Evolutionary conservation across 2,329 filamentous ascomycete genomes (phyloP).

Genomic region (Fusarium lateritium): DNA sequence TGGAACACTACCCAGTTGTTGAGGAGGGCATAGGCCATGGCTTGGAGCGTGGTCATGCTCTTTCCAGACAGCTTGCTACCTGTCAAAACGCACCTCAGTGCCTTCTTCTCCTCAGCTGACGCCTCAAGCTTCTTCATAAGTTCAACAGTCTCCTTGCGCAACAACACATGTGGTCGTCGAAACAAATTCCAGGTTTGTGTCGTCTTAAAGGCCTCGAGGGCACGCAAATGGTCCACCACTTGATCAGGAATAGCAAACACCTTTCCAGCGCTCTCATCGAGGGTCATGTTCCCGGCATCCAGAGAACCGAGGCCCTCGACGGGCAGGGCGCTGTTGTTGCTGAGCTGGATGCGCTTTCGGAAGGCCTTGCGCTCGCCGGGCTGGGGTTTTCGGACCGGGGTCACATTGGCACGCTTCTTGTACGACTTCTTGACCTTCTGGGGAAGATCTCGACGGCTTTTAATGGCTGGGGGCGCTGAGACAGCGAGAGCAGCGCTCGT

Average conservation of each 20-base stretch:
- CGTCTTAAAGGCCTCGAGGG: conserved; percentile 91
- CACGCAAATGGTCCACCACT: conserved; percentile 84
- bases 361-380: conserved; percentile 88
- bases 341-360: conserved; percentile 90
- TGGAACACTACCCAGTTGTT: conserved; percentile 92
- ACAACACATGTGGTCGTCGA: conserved; percentile 81
- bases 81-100: conserved; percentile 76
- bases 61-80: conserved; percentile 86
- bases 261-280: conserved; percentile 71
- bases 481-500: conserved; percentile 50
- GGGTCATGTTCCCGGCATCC: conserved; percentile 66
- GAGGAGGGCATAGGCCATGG: conserved; percentile 83
- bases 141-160: conserved; percentile 83
- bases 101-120: conserved; percentile 67
- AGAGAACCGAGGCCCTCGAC: conserved; percentile 78
- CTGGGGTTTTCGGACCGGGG: conserved; percentile 69
- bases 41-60: conserved; percentile 88
- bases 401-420: conserved; percentile 65
- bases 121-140: conserved; percentile 75
- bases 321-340: conserved; percentile 92
- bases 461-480: conserved; percentile 49
- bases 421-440: conserved; percentile 64
- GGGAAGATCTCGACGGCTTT: conserved; percentile 56
- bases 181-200: conserved; percentile 93
- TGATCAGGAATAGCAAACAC: conserved; percentile 78